phyloP scores from a whole-genome alignment of 2,329 filamentous ascomycete species.

The Monosporascus sp. region DNA sequence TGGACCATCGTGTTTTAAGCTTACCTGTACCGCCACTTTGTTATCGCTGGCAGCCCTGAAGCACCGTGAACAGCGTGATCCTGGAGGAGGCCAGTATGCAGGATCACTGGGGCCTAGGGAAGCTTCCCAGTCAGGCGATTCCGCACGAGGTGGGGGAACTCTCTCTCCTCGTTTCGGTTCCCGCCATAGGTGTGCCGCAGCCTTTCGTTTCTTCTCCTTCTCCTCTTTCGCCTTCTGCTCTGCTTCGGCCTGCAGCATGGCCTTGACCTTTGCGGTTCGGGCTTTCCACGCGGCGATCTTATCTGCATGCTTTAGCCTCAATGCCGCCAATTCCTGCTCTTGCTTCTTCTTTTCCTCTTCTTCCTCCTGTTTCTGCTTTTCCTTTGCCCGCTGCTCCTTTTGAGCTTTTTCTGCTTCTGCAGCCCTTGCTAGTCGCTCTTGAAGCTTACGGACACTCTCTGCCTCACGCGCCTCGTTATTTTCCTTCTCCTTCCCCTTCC shows the following conservation, averaged over 20 bases:
- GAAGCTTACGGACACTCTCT: no score
- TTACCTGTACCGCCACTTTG: conserved; percentile 2
- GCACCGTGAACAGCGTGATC: conserved; percentile 11
- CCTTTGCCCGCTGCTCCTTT: no score
- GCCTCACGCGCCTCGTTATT: no score
- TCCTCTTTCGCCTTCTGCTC: background rate
- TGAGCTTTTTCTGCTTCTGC: no score
- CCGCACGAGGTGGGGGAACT: background rate
- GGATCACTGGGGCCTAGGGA: background rate
- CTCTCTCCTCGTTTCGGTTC: background rate
- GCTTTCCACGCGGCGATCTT: no score
- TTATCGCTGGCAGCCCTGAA: conserved; percentile 8
- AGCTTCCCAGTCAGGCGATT: conserved; percentile 4
- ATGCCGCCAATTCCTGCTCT: no score
- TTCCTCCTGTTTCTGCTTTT: no score
- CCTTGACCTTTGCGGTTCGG: no score
- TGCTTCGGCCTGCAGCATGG: background rate
- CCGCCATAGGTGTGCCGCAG: background rate
- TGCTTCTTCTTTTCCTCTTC: no score
- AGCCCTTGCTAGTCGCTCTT: no score
- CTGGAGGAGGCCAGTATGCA: conserved; percentile 1
- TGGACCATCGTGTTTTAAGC: background rate
- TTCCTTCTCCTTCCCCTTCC: no score
- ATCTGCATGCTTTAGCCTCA: no score
- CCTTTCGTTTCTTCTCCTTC: conserved; percentile 1